Conservation (phyloP, 1,284 basidiomycete genomes). For the Termitomyces sp. region DNA sequence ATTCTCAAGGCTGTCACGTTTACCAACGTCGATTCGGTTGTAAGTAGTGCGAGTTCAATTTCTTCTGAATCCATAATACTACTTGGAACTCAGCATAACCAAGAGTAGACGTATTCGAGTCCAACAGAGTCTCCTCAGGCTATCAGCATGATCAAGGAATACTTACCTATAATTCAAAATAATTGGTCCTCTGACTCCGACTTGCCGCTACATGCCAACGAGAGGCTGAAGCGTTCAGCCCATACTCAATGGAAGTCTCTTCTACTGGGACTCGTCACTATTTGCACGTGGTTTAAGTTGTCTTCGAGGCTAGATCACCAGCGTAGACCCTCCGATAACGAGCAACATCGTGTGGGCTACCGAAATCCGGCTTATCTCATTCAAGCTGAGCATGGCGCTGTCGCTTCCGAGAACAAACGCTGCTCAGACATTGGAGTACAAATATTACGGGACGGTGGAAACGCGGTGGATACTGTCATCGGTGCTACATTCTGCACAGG, state of each 20-base stretch:
- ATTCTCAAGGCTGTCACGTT: background rate
- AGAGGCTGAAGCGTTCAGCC: background rate
- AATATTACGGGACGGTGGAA: constrained; percentile 78
- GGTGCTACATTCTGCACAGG: constrained; percentile 80
- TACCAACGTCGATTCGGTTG: background rate
- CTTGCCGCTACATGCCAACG: constrained; percentile 2
- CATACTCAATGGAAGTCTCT: constrained; percentile 3
- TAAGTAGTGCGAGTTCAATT: background rate
- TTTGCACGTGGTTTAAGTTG: constrained; percentile 2
- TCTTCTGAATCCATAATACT: background rate
- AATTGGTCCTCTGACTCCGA: background rate
- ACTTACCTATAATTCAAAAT: background rate
- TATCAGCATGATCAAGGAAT: background rate
- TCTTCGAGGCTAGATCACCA: background rate
- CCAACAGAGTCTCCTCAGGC: background rate
- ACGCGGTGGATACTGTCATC: constrained; percentile 87
- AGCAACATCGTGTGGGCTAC: background rate
- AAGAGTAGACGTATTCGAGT: too few species aligned
- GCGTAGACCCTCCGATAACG: background rate
- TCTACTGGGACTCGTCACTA: constrained; percentile 3
- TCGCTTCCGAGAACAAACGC: constrained; percentile 79
- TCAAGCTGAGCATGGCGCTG: constrained; percentile 72
- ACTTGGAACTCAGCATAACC: background rate
- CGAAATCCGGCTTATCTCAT: constrained; percentile 72
- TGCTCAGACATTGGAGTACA: constrained; percentile 84